These are phyloP conservation scores for Rubia peregrina DNA, from an alignment of 305 asterid species.

Conservation along the genomic window DNA sequence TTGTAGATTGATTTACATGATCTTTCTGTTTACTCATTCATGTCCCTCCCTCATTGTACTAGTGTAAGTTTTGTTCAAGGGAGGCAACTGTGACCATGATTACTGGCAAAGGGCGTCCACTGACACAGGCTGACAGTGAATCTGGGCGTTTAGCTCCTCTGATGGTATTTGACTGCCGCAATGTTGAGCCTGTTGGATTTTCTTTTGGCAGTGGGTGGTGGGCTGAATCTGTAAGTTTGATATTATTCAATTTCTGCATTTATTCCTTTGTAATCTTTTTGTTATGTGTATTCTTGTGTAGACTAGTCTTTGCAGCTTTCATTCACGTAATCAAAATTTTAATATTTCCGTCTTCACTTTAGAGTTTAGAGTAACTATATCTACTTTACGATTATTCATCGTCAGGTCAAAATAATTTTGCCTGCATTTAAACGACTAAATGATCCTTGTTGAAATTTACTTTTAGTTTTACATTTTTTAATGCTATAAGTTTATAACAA, in stretches of 20 bases:
- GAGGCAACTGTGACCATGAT: conserved; percentile 79
- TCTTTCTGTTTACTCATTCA: background rate
- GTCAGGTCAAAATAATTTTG: background rate
- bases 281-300: background rate
- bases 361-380: background rate
- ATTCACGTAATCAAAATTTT: background rate
- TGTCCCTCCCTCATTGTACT: conserved; percentile 17
- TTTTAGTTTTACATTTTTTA: background rate
- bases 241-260: conserved; percentile 5
- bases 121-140: conserved; percentile 51
- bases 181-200: conserved; percentile 79
- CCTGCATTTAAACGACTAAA: background rate
- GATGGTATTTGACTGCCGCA: conserved; percentile 88
- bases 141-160: conserved; percentile 48
- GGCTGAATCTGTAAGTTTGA: conserved; percentile 71
- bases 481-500: background rate
- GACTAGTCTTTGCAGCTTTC: background rate
- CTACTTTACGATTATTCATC: background rate
- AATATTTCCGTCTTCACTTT: background rate
- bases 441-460: background rate
- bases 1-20: background rate
- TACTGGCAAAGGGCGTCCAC: conserved; percentile 66
- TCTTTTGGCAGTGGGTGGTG: conserved; percentile 70
- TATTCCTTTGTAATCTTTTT: background rate
- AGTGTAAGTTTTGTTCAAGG: conserved; percentile 91